Evolutionary conservation across 305 asterid genomes (phyloP), one percentile per base, ranked within the genome.

Genomic region (Solanum aculeatissimum): DNA sequence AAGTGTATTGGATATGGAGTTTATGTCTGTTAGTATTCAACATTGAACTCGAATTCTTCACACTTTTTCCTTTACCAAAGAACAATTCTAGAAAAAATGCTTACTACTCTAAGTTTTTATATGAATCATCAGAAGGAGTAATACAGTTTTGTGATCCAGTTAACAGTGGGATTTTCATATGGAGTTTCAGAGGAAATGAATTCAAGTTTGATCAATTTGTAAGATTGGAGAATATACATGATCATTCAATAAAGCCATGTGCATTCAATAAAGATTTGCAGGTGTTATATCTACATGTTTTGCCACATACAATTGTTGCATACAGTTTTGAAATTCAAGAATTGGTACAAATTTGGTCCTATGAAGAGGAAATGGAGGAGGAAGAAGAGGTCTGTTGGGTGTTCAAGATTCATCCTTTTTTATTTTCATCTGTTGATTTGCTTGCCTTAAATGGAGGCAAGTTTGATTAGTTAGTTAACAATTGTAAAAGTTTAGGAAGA

Each of bases 191-290:
- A 29, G 86, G 54, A 18, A 66, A n/a, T 35, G 15, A 69, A 7
- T 8, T 49, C 57, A 66, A 69, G n/a, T 60, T 87, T 60, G 58
- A 66, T 57, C 81, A 43, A 69, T 51, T 83, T 65, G n/a, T 84
- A 66, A 65, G 11, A 35, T 2, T 84, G 62, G 42, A 79, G 3
- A 77, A 38, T 15, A 71, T 51, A 19, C 25, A 47, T 23, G 80
- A 63, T 35, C 42, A 42, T 23, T 10, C 65, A 32, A 21, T 86
- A 35, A 49, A 54, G 68, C 87, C 89, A 5, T 74, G 87, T 25
- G 87, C 86, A 23, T 87, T 87, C 35, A 84, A 87, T 74, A 79
- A 84, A 2, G 89, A 84, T 84, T 74, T 87, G 84, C 87, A 82
- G 72, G 68, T 81, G 21, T 49, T 87, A 43, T 81, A 71, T 82